Conservation (phyloP, 2,329 filamentous ascomycete species). For the Phialophora verrucosa region DNA sequence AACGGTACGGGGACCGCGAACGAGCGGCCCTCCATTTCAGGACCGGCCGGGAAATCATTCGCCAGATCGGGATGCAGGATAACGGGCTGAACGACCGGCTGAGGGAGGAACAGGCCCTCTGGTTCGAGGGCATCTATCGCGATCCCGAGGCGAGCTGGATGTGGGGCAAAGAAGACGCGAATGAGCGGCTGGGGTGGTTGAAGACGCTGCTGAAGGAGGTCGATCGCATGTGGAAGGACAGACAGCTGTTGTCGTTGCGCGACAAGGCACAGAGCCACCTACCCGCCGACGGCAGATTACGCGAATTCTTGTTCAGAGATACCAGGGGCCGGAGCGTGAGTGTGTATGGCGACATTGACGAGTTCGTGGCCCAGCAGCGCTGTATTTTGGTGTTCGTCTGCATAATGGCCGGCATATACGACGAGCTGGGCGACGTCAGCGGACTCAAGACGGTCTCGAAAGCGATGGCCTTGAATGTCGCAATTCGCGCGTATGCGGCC, state of each 20-base stretch:
- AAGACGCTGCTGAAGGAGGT: slow-evolving; percentile 25
- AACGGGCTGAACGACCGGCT: slow-evolving; percentile 23
- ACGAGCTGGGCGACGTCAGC: slow-evolving; percentile 13
- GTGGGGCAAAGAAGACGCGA: slow-evolving; percentile 28
- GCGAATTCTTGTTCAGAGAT: slow-evolving; percentile 24
- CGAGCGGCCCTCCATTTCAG: slow-evolving; percentile 26
- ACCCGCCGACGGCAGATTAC: slow-evolving; percentile 12
- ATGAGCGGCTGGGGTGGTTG: slow-evolving; percentile 19
- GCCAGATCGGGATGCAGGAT: slow-evolving; percentile 23
- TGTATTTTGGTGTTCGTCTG: slow-evolving; percentile 25
- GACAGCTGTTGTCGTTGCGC: slow-evolving; percentile 11
- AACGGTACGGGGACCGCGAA: slow-evolving; percentile 28
- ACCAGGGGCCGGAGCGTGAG: slow-evolving; percentile 22
- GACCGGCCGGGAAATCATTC: slow-evolving; percentile 23
- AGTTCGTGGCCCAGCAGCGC: slow-evolving; percentile 23
- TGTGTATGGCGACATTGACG: slow-evolving; percentile 31
- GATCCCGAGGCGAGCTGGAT: slow-evolving; percentile 27
- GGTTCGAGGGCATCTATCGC: slow-evolving; percentile 32
- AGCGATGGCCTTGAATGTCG: slow-evolving; percentile 11
- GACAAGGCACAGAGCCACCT: slow-evolving; percentile 13
- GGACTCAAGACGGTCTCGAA: slow-evolving; percentile 7
- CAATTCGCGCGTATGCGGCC: slow-evolving; percentile 20
- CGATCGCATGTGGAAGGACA: slow-evolving; percentile 27
- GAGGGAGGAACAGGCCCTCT: slow-evolving; percentile 30
- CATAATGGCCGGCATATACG: slow-evolving; percentile 20